Percentiles rank a stretch among this genome's conserved stretches.
Evolutionary conservation across 768 basidiomycete genomes (phyloP).

Genomic region (Leccinum barrowsii): DNA sequence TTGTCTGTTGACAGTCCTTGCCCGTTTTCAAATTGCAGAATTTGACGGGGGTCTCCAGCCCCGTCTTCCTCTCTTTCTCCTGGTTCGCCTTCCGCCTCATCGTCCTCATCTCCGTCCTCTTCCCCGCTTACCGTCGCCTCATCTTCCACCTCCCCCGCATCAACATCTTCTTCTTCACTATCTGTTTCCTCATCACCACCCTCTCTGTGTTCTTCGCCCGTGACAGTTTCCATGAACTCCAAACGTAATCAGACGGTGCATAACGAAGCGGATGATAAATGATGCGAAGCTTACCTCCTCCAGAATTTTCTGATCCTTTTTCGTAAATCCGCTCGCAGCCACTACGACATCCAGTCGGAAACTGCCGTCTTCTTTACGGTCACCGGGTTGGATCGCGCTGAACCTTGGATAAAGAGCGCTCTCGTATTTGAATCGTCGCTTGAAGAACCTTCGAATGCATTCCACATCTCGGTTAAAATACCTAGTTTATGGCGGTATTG

Average conservation of each 20-base stretch:
- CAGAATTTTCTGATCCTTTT: slow-evolving; percentile 75
- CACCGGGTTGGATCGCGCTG: slow-evolving; percentile 37
- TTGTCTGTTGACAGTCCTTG: background rate
- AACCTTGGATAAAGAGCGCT: slow-evolving; percentile 86
- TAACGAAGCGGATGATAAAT: slow-evolving; percentile 18
- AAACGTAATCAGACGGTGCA: slow-evolving; percentile 21
- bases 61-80: slow-evolving; percentile 33
- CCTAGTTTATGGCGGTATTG: slow-evolving; percentile 43
- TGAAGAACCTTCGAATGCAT: slow-evolving; percentile 92
- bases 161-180: slow-evolving; percentile 36
- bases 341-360: slow-evolving; percentile 89
- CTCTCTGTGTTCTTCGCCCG: slow-evolving; percentile 33
- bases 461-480: slow-evolving; percentile 99
- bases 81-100: slow-evolving; percentile 37
- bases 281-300: slow-evolving; percentile 64
- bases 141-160: slow-evolving; percentile 38
- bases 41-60: slow-evolving; percentile 15
- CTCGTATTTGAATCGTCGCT: slow-evolving; percentile 88
- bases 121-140: slow-evolving; percentile 27
- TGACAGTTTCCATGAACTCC: slow-evolving; percentile 66
- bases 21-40: slow-evolving; percentile 14
- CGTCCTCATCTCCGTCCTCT: slow-evolving; percentile 33
- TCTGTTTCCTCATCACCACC: slow-evolving; percentile 29
- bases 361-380: slow-evolving; percentile 39
- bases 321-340: slow-evolving; percentile 89